These are phyloP conservation scores for Whalleya microplaca DNA, from an alignment of 2,329 filamentous ascomycete species.

Conservation along the genomic window DNA sequence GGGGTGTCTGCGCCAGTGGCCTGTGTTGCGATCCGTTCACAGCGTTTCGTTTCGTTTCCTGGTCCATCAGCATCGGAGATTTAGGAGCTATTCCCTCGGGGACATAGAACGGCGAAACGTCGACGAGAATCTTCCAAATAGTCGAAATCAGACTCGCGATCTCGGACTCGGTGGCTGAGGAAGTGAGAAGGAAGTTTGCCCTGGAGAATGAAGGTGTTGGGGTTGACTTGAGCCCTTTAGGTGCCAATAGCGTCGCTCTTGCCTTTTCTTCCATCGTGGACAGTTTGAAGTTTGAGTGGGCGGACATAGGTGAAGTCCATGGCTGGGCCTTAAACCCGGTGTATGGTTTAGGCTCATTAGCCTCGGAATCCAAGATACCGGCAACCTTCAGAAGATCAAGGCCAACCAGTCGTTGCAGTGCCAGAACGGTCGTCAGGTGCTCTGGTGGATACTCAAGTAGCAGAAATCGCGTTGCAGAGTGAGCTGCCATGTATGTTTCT, in stretches of 20 bases:
- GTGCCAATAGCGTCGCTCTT: slow-evolving; percentile 18
- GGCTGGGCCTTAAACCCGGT: slow-evolving; percentile 12
- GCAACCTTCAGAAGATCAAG: slow-evolving; percentile 61
- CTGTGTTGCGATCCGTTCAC: slow-evolving; percentile 4
- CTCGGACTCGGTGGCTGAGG: slow-evolving; percentile 57
- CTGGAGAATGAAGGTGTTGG: slow-evolving; percentile 47
- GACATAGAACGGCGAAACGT: slow-evolving; percentile 51
- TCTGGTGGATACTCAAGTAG: slow-evolving; percentile 62
- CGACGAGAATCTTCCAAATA: slow-evolving; percentile 53
- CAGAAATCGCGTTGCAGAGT: slow-evolving; percentile 58
- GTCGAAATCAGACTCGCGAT: slow-evolving; percentile 57
- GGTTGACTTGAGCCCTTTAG: slow-evolving; percentile 9
- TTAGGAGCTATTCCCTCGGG: slow-evolving; percentile 39
- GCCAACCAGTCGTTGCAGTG: slow-evolving; percentile 61
- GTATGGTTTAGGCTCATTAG: slow-evolving; percentile 36
- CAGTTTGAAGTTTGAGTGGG: slow-evolving; percentile 34
- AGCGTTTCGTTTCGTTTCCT: background rate
- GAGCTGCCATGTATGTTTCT: slow-evolving; percentile 60
- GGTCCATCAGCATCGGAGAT: slow-evolving; percentile 4
- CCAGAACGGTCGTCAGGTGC: slow-evolving; percentile 59
- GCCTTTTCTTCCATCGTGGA: slow-evolving; percentile 19
- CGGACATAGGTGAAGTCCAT: slow-evolving; percentile 24
- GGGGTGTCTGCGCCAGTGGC: slow-evolving; percentile 21
- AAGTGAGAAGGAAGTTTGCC: slow-evolving; percentile 61
- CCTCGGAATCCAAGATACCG: slow-evolving; percentile 55